Conservation (phyloP, 768 basidiomycete species). For the Lepiota venenata region DNA sequence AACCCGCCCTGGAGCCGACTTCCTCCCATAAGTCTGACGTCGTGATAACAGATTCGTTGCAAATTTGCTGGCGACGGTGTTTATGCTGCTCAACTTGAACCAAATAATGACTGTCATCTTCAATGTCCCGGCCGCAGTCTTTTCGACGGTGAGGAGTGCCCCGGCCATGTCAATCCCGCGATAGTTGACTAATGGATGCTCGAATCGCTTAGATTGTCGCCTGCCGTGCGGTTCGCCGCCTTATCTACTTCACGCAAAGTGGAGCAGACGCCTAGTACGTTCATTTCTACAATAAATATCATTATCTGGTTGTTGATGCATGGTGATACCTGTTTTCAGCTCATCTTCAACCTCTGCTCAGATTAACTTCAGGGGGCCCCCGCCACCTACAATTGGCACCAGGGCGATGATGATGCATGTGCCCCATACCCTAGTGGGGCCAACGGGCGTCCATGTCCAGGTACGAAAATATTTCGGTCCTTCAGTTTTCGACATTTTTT, state of each 20-base stretch:
- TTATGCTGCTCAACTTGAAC: constrained; percentile 66
- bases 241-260: constrained; percentile 45
- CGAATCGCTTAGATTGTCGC: constrained; percentile 46
- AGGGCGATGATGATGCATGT: constrained; percentile 14
- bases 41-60: constrained; percentile 36
- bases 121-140: constrained; percentile 61
- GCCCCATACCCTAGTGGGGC: constrained; percentile 2
- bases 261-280: constrained; percentile 46
- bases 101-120: constrained; percentile 64
- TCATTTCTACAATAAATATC: not conserved
- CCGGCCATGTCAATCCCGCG: not conserved
- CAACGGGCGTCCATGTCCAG: constrained; percentile 44
- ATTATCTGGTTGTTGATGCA: not conserved
- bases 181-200: not conserved
- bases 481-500: not conserved
- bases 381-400: not conserved
- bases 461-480: constrained; percentile 19
- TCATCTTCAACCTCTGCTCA: not conserved
- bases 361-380: not conserved
- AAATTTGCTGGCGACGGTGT: constrained; percentile 46
- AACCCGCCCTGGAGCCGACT: not conserved
- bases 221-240: constrained; percentile 55
- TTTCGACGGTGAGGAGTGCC: constrained; percentile 39
- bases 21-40: not conserved
- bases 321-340: not conserved